Evolutionary conservation across 2,329 filamentous ascomycete species (phyloP).

Genomic region (Botryotinia convoluta): DNA sequence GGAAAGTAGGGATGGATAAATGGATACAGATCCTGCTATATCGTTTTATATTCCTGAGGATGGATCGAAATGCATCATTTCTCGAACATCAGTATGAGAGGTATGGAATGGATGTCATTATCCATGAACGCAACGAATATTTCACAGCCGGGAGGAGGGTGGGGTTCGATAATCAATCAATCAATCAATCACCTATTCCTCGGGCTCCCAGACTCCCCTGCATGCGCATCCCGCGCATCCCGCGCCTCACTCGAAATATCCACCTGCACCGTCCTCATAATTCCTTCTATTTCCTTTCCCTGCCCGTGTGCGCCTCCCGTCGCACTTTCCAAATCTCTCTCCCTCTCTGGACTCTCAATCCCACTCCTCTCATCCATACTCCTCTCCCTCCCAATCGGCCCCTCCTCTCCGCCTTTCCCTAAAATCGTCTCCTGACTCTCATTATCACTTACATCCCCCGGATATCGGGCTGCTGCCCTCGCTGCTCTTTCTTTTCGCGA

Average conservation of each 20-base stretch:
- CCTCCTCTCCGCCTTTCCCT: neutral
- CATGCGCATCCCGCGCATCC: neutral
- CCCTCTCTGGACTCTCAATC: neutral
- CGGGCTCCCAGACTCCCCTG: neutral
- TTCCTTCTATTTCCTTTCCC: neutral
- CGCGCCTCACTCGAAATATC: neutral
- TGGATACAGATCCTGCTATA: neutral
- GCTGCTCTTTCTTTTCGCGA: neutral
- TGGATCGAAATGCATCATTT: neutral
- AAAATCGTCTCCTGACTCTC: constrained; percentile 17
- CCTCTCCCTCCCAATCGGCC: neutral
- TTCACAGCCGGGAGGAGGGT: neutral
- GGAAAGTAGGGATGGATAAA: neutral
- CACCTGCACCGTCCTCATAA: constrained; percentile 2
- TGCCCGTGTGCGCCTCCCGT: too few species aligned
- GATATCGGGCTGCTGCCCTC: neutral
- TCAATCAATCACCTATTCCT: neutral
- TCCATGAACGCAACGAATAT: neutral
- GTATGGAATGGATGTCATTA: neutral
- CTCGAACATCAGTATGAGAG: neutral
- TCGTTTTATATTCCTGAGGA: neutral
- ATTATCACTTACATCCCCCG: neutral
- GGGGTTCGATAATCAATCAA: neutral
- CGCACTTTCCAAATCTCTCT: neutral
- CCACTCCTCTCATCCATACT: neutral